phyloP scores from a whole-genome alignment of 768 basidiomycete species.

The Podaxis sp. region DNA sequence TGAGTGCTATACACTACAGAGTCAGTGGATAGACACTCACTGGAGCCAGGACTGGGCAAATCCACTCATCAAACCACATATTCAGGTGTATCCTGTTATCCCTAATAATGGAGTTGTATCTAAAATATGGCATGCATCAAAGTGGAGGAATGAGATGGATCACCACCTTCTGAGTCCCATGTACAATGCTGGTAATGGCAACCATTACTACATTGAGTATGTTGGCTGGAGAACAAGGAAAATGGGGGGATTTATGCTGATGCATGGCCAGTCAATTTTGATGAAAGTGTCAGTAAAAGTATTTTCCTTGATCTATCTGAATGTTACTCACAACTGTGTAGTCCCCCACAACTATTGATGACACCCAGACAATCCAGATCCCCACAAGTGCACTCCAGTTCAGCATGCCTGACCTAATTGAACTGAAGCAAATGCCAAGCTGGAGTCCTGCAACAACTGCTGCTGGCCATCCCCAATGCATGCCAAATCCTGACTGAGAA shows the following conservation, averaged over 20 bases:
- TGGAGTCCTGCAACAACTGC: slow-evolving; percentile 21
- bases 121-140: slow-evolving; percentile 30
- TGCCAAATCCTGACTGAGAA: slow-evolving; percentile 32
- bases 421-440: slow-evolving; percentile 17
- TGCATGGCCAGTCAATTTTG: slow-evolving; percentile 19
- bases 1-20: slow-evolving; percentile 12
- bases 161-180: slow-evolving; percentile 25
- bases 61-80: slow-evolving; percentile 23
- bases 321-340: background rate
- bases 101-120: slow-evolving; percentile 23
- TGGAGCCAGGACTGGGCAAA: slow-evolving; percentile 30
- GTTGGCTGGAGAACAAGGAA: slow-evolving; percentile 22
- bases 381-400: slow-evolving; percentile 15
- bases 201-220: slow-evolving; percentile 24
- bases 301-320: background rate
- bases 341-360: slow-evolving; percentile 13
- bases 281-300: slow-evolving; percentile 8
- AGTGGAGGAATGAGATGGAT: slow-evolving; percentile 25
- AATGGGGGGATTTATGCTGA: slow-evolving; percentile 18
- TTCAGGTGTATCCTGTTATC: slow-evolving; percentile 30
- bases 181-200: slow-evolving; percentile 20
- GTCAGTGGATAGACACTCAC: background rate
- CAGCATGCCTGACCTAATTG: slow-evolving; percentile 22
- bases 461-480: slow-evolving; percentile 21
- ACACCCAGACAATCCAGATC: slow-evolving; percentile 15